Evolutionary conservation across 345 rosid genomes (phyloP).

Genomic region (Noccaea bulbosa): DNA sequence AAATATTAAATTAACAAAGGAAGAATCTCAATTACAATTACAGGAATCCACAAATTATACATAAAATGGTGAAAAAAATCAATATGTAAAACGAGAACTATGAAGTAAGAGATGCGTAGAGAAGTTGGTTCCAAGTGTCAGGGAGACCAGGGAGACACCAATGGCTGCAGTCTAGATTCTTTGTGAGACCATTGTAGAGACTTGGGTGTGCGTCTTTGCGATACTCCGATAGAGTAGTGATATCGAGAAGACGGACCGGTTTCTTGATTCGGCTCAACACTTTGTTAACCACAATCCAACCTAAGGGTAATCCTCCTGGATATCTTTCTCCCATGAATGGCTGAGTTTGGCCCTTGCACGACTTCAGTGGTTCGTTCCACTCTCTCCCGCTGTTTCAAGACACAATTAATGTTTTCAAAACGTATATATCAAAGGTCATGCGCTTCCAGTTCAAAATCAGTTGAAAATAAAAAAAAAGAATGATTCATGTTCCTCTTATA

Average conservation of each 20-base stretch:
- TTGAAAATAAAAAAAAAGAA: neutral
- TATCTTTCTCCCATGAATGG: slow-evolving; percentile 68
- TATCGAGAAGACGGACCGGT: slow-evolving; percentile 71
- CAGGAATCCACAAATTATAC: slow-evolving; percentile 8
- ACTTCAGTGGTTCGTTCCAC: slow-evolving; percentile 65
- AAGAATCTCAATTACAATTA: slow-evolving; percentile 30
- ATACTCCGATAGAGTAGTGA: slow-evolving; percentile 65
- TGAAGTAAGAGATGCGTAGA: slow-evolving; percentile 62
- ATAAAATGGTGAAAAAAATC: slow-evolving; percentile 31
- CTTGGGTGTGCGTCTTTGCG: slow-evolving; percentile 86
- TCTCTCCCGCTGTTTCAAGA: slow-evolving; percentile 65
- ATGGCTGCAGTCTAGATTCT: slow-evolving; percentile 73
- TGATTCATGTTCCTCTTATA: neutral
- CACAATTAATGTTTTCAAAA: slow-evolving; percentile 18
- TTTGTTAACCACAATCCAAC: slow-evolving; percentile 72
- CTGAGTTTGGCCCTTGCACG: slow-evolving; percentile 62
- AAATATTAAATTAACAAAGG: slow-evolving; percentile 10
- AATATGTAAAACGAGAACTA: slow-evolving; percentile 32
- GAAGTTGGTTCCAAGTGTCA: slow-evolving; percentile 80
- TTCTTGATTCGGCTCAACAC: slow-evolving; percentile 75
- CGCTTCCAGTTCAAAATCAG: neutral
- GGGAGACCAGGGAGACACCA: slow-evolving; percentile 99
- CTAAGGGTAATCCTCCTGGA: slow-evolving; percentile 73
- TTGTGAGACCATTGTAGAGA: slow-evolving; percentile 47
- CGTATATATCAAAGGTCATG: neutral